Base-by-base conservation (phyloP, 306 rosid species). In the Cicer yamashitae region DNA sequence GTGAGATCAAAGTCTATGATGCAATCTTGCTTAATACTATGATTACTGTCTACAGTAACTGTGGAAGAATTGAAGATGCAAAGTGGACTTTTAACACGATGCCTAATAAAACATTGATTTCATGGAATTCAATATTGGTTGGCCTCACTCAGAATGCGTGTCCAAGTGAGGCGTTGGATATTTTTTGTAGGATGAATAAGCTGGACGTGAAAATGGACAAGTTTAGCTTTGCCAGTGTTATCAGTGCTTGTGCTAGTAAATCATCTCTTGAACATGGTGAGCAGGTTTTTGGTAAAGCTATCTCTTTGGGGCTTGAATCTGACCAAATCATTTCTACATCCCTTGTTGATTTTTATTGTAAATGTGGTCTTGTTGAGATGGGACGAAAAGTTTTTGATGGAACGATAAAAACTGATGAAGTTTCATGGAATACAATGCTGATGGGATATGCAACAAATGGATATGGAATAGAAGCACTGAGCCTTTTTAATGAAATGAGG, bases 361-460 rank as follows among this genome's bases (percentile, higher is more conserved):
- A 90, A 82, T 92, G 96, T 71, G 97, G 97, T 67, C 78, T 92
- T 74, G 84, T 86, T 76, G 83, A 81, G 38, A 67, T 51, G 38
- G 97, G 89, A 37, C 74, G 63, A 18, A 84, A 81, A 76, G 54
- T 88, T 77, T 90, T 92, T 73, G 81, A 90, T 71, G 63, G 77
- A 78, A 84, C 85, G 89, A n/a, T 70, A 3, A 85, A 87, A 89
- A 77, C 67, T 18, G 89, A 90, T 63, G 91, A 84, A 82, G 89
- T 90, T 39, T 81, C 93, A 47, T 92, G 97, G 97, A 92, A 92
- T 57, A 75, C 96, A 22, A 87, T 92, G 90, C 64, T 92, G 79
- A 90, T 79, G 82, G 97, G 97, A 54, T 92, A 88, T 81, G 97
- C 96, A 6, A 82, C 93, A 81, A 92, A 90, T 84, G 97, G 97